Evolutionary conservation across 2,329 filamentous ascomycete genomes (phyloP).

Genomic region (Neospermospora avenae): DNA sequence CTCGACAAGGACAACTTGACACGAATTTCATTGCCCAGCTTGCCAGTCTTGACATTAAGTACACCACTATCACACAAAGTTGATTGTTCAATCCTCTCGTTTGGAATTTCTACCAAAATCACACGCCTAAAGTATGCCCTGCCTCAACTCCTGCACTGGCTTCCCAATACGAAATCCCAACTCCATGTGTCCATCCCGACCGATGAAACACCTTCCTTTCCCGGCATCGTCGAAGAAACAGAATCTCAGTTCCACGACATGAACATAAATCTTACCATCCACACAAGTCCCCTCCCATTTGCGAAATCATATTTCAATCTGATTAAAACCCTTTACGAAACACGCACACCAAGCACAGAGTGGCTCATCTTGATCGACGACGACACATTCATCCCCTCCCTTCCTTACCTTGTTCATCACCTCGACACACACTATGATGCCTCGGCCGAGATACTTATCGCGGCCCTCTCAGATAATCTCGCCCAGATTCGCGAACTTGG

Average conservation of each 20-base stretch:
- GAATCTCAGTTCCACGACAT: slow-evolving; percentile 15
- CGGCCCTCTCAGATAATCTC: slow-evolving; percentile 26
- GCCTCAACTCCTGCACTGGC: slow-evolving; percentile 29
- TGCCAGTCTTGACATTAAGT: slow-evolving; percentile 15
- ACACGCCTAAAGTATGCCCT: slow-evolving; percentile 23
- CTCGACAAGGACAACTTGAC: not conserved
- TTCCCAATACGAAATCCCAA: slow-evolving; percentile 16
- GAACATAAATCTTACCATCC: slow-evolving; percentile 23
- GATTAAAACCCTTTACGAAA: slow-evolving; percentile 28
- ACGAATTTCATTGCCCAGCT: not conserved
- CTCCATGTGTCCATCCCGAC: slow-evolving; percentile 23
- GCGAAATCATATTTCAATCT: slow-evolving; percentile 27
- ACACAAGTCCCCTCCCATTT: slow-evolving; percentile 11
- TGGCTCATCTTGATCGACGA: slow-evolving; percentile 32
- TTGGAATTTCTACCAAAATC: slow-evolving; percentile 27
- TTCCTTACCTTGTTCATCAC: slow-evolving; percentile 23
- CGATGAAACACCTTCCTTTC: not conserved
- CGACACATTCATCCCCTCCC: slow-evolving; percentile 31
- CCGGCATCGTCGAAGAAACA: slow-evolving; percentile 12
- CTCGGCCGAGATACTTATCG: slow-evolving; percentile 17
- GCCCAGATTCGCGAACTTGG: slow-evolving; percentile 24
- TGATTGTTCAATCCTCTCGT: slow-evolving; percentile 26
- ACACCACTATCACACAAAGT: slow-evolving; percentile 18
- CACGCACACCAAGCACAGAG: slow-evolving; percentile 22
- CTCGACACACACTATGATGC: slow-evolving; percentile 24